phyloP scores from a whole-genome alignment of 805 yeast genomes.

The Zygosaccharomyces bailii region DNA sequence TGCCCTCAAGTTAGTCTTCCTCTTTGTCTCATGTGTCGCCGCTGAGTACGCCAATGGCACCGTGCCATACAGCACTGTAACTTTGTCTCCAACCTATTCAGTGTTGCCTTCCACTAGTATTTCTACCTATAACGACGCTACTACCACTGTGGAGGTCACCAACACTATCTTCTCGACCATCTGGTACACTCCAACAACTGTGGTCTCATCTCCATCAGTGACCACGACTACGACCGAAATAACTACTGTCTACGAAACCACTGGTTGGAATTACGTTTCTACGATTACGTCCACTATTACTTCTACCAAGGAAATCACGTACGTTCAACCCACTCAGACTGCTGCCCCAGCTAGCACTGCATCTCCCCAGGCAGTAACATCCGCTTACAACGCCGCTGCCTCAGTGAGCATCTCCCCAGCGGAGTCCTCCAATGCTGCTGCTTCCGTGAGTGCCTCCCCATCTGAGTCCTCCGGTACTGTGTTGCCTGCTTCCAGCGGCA shows the following conservation, averaged over 20 bases:
- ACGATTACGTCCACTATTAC: constrained; percentile 26
- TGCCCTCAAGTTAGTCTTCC: constrained; percentile 12
- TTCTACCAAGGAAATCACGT: constrained; percentile 16
- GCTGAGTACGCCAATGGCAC: constrained; percentile 24
- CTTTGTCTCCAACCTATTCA: constrained; percentile 23
- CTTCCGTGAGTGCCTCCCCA: no score
- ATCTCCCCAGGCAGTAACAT: neutral
- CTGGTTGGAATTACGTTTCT: constrained; percentile 19
- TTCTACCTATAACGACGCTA: constrained; percentile 23
- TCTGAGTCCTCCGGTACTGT: no score
- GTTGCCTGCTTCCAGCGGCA: neutral
- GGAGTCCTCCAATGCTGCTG: constrained; percentile 16
- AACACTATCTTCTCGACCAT: constrained; percentile 23
- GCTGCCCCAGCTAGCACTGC: constrained; percentile 2
- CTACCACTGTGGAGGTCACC: constrained; percentile 28
- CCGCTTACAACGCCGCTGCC: neutral
- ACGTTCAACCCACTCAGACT: constrained; percentile 6
- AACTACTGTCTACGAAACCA: constrained; percentile 16
- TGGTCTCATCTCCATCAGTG: constrained; percentile 13
- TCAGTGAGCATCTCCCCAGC: neutral
- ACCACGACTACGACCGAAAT: constrained; percentile 17
- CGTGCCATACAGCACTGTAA: constrained; percentile 18
- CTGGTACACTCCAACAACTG: constrained; percentile 20
- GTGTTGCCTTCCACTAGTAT: constrained; percentile 19
- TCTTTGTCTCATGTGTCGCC: constrained; percentile 16